Evolutionary conservation across 2,329 filamentous ascomycete species (phyloP).

Genomic region (Arthrinium phaeospermum): DNA sequence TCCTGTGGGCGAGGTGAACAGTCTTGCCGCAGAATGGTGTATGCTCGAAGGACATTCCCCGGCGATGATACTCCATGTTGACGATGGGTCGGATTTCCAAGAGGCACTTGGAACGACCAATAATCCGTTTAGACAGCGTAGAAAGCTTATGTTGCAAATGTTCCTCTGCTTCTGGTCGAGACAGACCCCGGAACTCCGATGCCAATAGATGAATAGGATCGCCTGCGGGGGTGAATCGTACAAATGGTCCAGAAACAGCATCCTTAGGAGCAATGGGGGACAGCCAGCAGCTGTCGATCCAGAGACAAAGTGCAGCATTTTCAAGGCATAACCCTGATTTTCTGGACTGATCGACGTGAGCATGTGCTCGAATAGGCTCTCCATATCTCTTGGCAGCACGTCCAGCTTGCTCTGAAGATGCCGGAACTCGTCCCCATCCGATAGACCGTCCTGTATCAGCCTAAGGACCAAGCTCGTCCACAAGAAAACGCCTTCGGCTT

Average conservation of each 20-base stretch:
- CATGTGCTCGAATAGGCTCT: background rate
- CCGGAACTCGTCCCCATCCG: background rate
- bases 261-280: background rate
- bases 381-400: background rate
- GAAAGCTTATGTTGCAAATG: background rate
- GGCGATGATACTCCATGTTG: background rate
- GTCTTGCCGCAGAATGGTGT: background rate
- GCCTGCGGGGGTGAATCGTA: background rate
- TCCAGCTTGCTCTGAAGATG: background rate
- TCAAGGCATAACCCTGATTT: background rate
- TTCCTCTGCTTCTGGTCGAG: background rate
- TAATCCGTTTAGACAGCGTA: background rate
- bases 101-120: background rate
- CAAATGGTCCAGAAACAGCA: background rate
- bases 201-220: background rate
- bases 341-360: background rate
- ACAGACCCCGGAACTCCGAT: background rate
- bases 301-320: background rate
- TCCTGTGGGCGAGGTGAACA: background rate
- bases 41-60: no score
- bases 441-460: background rate
- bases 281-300: rapidly evolving
- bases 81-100: background rate
- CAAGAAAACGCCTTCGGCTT: background rate
- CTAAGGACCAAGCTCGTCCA: background rate